phyloP scores from a whole-genome alignment of 75 land plant genomes.

The Selaginella moellendorffii region DNA sequence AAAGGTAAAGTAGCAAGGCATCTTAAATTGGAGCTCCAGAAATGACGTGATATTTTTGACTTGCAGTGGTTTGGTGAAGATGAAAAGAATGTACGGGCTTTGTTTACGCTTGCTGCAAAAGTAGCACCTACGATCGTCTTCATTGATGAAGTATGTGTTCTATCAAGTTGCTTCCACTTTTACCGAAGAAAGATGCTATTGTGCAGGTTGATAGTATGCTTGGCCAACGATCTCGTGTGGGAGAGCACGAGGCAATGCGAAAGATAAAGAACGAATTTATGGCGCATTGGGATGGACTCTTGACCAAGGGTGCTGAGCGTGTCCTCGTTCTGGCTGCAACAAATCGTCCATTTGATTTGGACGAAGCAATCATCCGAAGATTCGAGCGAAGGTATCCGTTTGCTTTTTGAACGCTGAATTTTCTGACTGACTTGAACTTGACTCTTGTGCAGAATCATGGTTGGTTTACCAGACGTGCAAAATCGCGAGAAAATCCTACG shows the following conservation, averaged over 20 bases:
- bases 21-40: neutral
- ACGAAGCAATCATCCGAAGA: slow-evolving; percentile 80
- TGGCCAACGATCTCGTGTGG: slow-evolving; percentile 61
- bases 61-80: slow-evolving; percentile 81
- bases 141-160: slow-evolving; percentile 55
- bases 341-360: slow-evolving; percentile 83
- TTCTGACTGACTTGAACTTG: neutral
- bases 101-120: slow-evolving; percentile 79
- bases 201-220: slow-evolving; percentile 74
- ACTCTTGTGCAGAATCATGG: slow-evolving; percentile 50
- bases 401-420: neutral
- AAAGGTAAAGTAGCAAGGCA: slow-evolving; percentile 24
- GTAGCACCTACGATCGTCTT: slow-evolving; percentile 87
- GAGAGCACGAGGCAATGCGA: slow-evolving; percentile 89
- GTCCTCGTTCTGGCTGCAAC: slow-evolving; percentile 89
- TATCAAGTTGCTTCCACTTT: neutral
- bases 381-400: slow-evolving; percentile 64
- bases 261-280: slow-evolving; percentile 90
- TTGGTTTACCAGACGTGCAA: slow-evolving; percentile 53
- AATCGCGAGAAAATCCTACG: slow-evolving; percentile 58
- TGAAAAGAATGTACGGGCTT: slow-evolving; percentile 76
- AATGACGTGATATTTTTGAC: neutral
- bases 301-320: slow-evolving; percentile 52
- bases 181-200: neutral
- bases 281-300: slow-evolving; percentile 87